A percentile compares a stretch with the other conserved stretches of the same genome.
phyloP scores from a whole-genome alignment of 768 basidiomycete species.

The Boletus subparvulus region DNA sequence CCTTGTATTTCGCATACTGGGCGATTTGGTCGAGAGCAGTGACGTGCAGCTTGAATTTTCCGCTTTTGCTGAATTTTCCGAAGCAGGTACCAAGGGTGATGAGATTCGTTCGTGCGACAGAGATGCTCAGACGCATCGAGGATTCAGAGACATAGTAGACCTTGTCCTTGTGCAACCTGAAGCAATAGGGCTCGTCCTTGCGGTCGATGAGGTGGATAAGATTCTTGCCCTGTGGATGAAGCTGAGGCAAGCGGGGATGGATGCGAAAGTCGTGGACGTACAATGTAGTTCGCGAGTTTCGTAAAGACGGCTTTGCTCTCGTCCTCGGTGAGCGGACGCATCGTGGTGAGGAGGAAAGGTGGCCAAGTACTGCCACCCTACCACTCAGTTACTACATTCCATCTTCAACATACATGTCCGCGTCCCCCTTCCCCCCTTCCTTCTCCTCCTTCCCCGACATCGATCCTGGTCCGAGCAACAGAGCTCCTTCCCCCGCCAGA shows the following conservation, averaged over 20 bases:
- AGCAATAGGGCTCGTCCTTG: constrained; percentile 92
- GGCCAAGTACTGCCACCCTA: constrained; percentile 9
- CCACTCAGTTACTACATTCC: not conserved
- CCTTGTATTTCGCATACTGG: constrained; percentile 98
- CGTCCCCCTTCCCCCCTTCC: constrained; percentile 63
- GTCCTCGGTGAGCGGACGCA: constrained; percentile 96
- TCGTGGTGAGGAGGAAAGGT: constrained; percentile 33
- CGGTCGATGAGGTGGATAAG: constrained; percentile 94
- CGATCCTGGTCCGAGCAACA: constrained; percentile 44
- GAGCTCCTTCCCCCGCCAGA: constrained; percentile 13
- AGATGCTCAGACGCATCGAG: constrained; percentile 90
- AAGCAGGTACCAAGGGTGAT: constrained; percentile 94
- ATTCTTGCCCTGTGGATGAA: constrained; percentile 76
- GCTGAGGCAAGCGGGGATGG: not conserved
- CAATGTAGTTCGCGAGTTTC: constrained; percentile 97
- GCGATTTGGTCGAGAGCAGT: constrained; percentile 91
- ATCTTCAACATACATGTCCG: constrained; percentile 36
- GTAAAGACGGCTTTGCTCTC: constrained; percentile 96
- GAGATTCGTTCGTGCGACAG: constrained; percentile 89
- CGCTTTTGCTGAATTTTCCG: constrained; percentile 95
- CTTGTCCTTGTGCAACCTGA: constrained; percentile 90
- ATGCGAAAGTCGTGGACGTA: constrained; percentile 36
- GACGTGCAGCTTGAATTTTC: constrained; percentile 97
- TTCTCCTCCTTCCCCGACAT: constrained; percentile 71
- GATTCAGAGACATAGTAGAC: constrained; percentile 97